Evolutionary conservation across 73 alveolate genomes (phyloP), one percentile per base, ranked within the genome.

Genomic region (Tetrahymena borealis): DNA sequence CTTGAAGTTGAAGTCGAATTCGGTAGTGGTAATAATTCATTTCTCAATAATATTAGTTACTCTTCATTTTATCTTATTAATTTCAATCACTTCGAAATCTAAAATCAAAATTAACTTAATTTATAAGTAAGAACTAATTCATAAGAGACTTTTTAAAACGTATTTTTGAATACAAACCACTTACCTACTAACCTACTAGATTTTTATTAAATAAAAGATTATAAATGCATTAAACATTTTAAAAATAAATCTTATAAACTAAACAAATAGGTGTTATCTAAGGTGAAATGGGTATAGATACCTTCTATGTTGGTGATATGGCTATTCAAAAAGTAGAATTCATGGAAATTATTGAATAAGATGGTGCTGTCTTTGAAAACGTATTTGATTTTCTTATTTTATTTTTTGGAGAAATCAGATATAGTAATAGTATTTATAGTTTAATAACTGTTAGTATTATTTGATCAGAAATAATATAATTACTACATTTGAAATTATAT

Each of bases 301-400:
- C 39, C 12, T 40, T 91, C 37, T 38, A 13, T 24, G 38, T 91
- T 40, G 90, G 78, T 39, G 90, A 40, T 24, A 28, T 91, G 78
- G 79, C 78, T 39, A 36, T 91, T 36, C 11, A 91, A 39, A 78
- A 39, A 40, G 94, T 40, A 24, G 77, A 38, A 38, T 91, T 91
- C 78, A 39, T 91, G 35, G 94, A 91, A 38, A 40, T 91, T n/a
- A 37, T 40, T 11, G 39, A 91, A 91, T 40, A 91, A 38, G 31
- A 38, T 38, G 94, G 94, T 0, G 90, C 77, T 91, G 94, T 78
- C 24, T 91, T 91, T 91, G 90, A 37, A 40, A 38, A 16, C 9
- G 85, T 60, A 60, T 24, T 60, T 60, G 1, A 1, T 60, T 60
- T 60, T 10, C 85, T 20, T 60, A 15, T 18, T 15, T 60, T 41